These are phyloP conservation scores for Funneliformis mosseae DNA, from an alignment of 192 early-diverging fungal species.

Conservation along the genomic window DNA sequence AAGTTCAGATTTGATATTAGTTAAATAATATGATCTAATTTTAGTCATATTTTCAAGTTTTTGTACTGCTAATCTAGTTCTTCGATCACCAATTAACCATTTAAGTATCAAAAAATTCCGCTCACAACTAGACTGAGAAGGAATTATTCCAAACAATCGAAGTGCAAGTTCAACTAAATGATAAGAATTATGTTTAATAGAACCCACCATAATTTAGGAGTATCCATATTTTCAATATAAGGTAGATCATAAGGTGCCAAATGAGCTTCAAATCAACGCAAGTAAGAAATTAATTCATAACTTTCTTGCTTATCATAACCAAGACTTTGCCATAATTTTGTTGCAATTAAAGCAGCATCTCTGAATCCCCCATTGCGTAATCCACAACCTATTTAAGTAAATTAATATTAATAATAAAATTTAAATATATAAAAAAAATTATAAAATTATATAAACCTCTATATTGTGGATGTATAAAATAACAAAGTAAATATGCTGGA, in stretches of 20 bases:
- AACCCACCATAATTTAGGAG: not conserved
- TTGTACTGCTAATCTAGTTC: not conserved
- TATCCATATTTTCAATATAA: not conserved
- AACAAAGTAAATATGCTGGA: too few relatives aligned
- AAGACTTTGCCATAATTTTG: not conserved
- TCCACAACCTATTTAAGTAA: not conserved
- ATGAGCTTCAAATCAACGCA: not conserved
- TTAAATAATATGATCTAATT: not conserved
- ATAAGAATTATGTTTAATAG: not conserved
- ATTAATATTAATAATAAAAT: not conserved
- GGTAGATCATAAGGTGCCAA: not conserved
- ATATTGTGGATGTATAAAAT: not conserved
- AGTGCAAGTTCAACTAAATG: not conserved
- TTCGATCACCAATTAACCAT: not conserved
- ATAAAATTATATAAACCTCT: not conserved
- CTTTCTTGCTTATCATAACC: not conserved
- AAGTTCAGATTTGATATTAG: not conserved
- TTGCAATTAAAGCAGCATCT: not conserved
- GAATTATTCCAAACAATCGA: not conserved
- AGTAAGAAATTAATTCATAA: not conserved
- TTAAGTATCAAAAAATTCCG: not conserved
- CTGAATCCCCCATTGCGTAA: not conserved
- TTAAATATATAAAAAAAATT: not conserved
- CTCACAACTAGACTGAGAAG: not conserved
- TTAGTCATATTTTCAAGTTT: not conserved